Conservation (phyloP, 192 early-diverging fungal species). For the Backusella westeae region DNA sequence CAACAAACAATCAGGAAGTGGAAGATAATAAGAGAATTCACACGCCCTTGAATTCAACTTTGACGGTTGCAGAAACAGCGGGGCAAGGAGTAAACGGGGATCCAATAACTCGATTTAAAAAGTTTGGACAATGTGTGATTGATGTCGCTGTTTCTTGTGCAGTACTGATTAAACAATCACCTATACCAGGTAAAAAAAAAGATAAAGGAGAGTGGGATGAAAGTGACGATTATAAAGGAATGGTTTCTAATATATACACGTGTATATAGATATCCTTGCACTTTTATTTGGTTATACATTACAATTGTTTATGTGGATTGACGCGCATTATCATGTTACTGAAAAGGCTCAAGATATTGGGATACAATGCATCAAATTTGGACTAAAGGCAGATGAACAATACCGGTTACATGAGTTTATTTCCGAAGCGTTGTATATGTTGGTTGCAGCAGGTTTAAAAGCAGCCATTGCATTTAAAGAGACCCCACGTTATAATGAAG, state of each 20-base stretch:
- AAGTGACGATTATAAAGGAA: neutral
- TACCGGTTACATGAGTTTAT: conserved; percentile 51
- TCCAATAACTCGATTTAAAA: conserved; percentile 14
- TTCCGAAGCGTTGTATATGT: conserved; percentile 45
- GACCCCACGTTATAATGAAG: conserved; percentile 31
- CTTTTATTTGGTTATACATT: conserved; percentile 38
- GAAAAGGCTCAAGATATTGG: conserved; percentile 48
- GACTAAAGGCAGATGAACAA: conserved; percentile 51
- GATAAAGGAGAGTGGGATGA: too few relatives aligned
- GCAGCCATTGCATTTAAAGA: conserved; percentile 56
- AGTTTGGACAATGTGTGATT: conserved; percentile 34
- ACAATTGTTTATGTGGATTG: conserved; percentile 39
- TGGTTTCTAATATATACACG: neutral
- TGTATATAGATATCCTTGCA: conserved; percentile 14
- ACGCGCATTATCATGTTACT: conserved; percentile 46
- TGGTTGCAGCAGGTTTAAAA: conserved; percentile 46
- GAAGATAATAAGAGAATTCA: neutral
- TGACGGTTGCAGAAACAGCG: neutral
- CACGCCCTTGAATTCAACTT: neutral
- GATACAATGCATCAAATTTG: conserved; percentile 41
- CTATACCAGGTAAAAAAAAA: conserved; percentile 38
- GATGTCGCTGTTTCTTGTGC: conserved; percentile 41
- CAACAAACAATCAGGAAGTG: neutral
- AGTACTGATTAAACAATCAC: conserved; percentile 51
- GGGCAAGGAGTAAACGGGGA: conserved; percentile 9